Evolutionary conservation across 1,139 yeast species (phyloP).

Genomic region (Candida albicans): DNA sequence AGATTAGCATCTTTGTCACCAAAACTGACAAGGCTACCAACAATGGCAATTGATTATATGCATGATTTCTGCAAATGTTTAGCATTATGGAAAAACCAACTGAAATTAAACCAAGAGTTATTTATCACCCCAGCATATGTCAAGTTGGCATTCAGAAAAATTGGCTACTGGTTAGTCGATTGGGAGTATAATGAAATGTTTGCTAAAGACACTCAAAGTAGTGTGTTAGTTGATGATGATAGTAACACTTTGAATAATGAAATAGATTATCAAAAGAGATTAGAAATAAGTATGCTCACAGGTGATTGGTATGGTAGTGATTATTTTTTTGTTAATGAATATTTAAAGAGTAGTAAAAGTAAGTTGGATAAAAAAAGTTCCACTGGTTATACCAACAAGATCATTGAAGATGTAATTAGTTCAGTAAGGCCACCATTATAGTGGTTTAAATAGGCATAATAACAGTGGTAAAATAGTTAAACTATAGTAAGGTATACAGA

Average conservation of each 20-base stretch:
- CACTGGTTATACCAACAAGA: conserved; percentile 34
- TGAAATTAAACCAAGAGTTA: conserved; percentile 10
- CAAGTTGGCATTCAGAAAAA: conserved; percentile 41
- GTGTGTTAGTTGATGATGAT: conserved; percentile 12
- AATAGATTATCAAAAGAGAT: conserved; percentile 18
- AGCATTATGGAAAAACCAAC: conserved; percentile 26
- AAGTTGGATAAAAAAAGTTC: conserved; percentile 24
- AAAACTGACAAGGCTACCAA: conserved; percentile 34
- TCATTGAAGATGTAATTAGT: conserved; percentile 41
- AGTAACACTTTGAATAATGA: neutral
- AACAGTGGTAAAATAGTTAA: no score
- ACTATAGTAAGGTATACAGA: neutral
- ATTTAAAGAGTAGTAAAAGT: conserved; percentile 24
- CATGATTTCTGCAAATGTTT: conserved; percentile 28
- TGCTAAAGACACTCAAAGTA: conserved; percentile 1
- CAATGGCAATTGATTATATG: conserved; percentile 32
- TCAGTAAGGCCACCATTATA: conserved; percentile 43
- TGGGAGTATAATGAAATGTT: conserved; percentile 36
- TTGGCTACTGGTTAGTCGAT: conserved; percentile 50
- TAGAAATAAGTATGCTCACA: conserved; percentile 37
- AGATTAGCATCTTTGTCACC: conserved; percentile 43
- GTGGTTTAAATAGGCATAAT: neutral
- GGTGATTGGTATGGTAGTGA: conserved; percentile 53
- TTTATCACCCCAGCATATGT: conserved; percentile 43
- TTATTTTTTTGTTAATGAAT: conserved; percentile 35